Percentiles rank a stretch among this genome's conserved stretches.
Evolutionary conservation across 2,329 filamentous ascomycete species (phyloP).

Genomic region (Aspergillus puulaauensis): DNA sequence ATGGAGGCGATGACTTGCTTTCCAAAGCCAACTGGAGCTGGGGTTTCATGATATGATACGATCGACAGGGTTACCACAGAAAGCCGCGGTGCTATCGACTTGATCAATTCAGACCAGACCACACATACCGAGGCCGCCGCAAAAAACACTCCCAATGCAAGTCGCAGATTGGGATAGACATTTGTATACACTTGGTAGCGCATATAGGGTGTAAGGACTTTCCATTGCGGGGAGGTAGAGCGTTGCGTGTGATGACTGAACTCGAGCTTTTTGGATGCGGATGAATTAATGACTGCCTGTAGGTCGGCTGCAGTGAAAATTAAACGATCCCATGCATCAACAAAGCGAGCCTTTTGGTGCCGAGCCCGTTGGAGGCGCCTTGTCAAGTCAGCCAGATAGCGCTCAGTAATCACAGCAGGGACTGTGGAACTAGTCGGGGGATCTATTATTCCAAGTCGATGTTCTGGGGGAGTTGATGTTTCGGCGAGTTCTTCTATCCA

Average conservation of each 20-base stretch:
- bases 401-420: conserved; percentile 84
- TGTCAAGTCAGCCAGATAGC: conserved; percentile 88
- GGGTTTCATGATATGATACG: conserved; percentile 67
- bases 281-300: conserved; percentile 81
- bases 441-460: conserved; percentile 42
- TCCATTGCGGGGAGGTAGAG: conserved; percentile 55
- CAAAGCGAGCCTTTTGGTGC: conserved; percentile 78
- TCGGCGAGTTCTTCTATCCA: conserved; percentile 97
- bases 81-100: conserved; percentile 72
- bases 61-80: conserved; percentile 66
- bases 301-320: conserved; percentile 71
- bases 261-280: conserved; percentile 75
- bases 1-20: conserved; percentile 79
- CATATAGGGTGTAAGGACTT: conserved; percentile 73
- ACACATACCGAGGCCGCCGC: conserved; percentile 76
- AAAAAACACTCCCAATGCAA: conserved; percentile 66
- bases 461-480: conserved; percentile 67
- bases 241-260: conserved; percentile 63
- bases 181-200: conserved; percentile 77
- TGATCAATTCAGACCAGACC: conserved; percentile 91
- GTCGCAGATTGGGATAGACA: conserved; percentile 66
- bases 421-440: conserved; percentile 43
- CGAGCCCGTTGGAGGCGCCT: conserved; percentile 76
- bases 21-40: conserved; percentile 77
- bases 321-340: conserved; percentile 80